Conservation (phyloP, 1,284 basidiomycete species). For the Leccinum cinnamomeum region DNA sequence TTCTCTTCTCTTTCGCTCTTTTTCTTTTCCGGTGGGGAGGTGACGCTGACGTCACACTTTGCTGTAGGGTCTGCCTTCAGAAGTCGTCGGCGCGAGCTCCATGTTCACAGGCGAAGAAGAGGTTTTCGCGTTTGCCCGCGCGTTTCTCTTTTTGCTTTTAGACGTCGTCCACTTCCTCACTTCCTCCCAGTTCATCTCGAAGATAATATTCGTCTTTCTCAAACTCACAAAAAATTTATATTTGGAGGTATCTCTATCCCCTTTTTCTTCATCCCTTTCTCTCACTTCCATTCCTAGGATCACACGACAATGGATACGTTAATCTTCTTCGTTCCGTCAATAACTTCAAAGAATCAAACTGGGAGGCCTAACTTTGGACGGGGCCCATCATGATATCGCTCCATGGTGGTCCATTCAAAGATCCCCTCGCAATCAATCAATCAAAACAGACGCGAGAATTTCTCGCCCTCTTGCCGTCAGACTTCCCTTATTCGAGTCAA, state of each 20-base stretch:
- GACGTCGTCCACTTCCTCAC: slow-evolving; percentile 12
- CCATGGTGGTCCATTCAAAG: background rate
- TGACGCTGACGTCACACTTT: background rate
- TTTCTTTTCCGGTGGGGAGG: background rate
- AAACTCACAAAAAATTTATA: slow-evolving; percentile 61
- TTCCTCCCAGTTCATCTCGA: slow-evolving; percentile 51
- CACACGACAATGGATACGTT: slow-evolving; percentile 74
- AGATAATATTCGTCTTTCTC: slow-evolving; percentile 59
- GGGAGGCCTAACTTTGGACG: background rate
- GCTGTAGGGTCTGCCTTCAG: slow-evolving; percentile 71
- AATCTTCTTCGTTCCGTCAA: slow-evolving; percentile 58
- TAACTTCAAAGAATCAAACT: too few species aligned
- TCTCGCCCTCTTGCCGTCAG: slow-evolving; percentile 40
- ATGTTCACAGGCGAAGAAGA: slow-evolving; percentile 95
- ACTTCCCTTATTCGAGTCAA: slow-evolving; percentile 36
- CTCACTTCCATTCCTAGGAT: slow-evolving; percentile 41
- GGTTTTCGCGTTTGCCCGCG: slow-evolving; percentile 91
- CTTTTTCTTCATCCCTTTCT: background rate
- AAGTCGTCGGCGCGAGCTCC: slow-evolving; percentile 75
- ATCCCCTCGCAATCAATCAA: slow-evolving; percentile 53
- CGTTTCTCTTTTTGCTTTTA: slow-evolving; percentile 40
- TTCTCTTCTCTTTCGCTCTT: background rate
- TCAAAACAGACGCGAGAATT: slow-evolving; percentile 48
- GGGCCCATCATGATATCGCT: slow-evolving; percentile 17
- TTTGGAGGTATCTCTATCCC: slow-evolving; percentile 52